phyloP scores from a whole-genome alignment of 1,284 basidiomycete species.

The Mycena citricolor region DNA sequence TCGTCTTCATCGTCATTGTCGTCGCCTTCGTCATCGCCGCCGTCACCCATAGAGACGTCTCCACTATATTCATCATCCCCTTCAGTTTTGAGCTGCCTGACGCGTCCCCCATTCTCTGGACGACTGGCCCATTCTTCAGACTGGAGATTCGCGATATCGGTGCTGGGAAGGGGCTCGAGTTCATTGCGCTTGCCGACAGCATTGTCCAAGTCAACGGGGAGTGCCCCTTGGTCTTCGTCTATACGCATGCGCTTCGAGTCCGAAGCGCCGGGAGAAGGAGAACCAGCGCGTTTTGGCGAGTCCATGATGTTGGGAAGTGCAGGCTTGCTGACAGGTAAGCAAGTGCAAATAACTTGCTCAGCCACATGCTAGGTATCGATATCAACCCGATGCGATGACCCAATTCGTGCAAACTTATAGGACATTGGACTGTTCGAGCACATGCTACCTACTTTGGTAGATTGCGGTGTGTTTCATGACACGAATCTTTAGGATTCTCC shows the following conservation, averaged over 20 bases:
- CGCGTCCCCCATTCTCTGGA: constrained; percentile 49
- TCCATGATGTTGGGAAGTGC: no score
- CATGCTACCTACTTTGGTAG: no score
- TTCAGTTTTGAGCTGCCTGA: constrained; percentile 53
- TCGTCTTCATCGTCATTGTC: constrained; percentile 74
- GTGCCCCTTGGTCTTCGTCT: constrained; percentile 60
- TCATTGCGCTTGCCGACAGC: constrained; percentile 75
- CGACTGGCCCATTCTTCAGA: constrained; percentile 45
- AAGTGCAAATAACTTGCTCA: no score
- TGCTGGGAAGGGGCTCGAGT: constrained; percentile 68
- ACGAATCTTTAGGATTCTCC: no score
- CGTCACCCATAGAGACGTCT: constrained; percentile 75
- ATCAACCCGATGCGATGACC: no score
- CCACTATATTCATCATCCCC: constrained; percentile 65
- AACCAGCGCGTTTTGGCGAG: constrained; percentile 73
- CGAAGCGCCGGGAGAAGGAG: constrained; percentile 53
- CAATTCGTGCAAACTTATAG: no score
- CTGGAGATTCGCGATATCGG: constrained; percentile 71
- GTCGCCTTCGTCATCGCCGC: constrained; percentile 65
- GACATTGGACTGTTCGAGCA: no score
- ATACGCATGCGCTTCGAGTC: constrained; percentile 69
- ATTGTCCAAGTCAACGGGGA: constrained; percentile 71
- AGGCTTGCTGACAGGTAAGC: no score
- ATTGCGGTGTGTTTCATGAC: no score
- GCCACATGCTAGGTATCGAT: no score